Conservation (phyloP, 116 monocot genomes). For the Zostera marina region DNA sequence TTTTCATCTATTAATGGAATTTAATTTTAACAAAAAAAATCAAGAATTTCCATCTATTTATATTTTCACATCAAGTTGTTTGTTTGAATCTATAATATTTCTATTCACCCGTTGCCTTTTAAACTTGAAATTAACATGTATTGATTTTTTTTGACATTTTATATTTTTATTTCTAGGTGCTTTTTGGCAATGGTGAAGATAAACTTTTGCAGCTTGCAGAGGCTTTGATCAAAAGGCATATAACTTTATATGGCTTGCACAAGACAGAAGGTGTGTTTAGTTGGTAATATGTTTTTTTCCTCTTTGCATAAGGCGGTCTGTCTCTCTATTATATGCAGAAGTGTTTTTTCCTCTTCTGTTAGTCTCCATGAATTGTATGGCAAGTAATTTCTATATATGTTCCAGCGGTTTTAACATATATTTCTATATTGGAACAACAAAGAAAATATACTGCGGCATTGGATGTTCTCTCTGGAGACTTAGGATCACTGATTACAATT, state of each 20-base stretch:
- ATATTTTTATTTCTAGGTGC: slow-evolving; percentile 43
- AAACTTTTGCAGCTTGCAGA: slow-evolving; percentile 74
- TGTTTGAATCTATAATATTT: too few species aligned
- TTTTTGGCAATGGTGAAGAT: slow-evolving; percentile 45
- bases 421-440: slow-evolving; percentile 95
- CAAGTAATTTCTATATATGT: slow-evolving; percentile 3
- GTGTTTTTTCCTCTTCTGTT: too few species aligned
- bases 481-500: slow-evolving; percentile 69
- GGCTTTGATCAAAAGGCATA: slow-evolving; percentile 82
- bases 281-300: background rate
- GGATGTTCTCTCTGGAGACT: slow-evolving; percentile 60
- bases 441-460: slow-evolving; percentile 65
- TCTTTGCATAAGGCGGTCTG: too few species aligned
- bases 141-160: slow-evolving; percentile 4
- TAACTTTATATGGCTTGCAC: slow-evolving; percentile 58
- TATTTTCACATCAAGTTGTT: too few species aligned
- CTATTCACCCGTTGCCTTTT: background rate
- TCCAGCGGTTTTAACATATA: slow-evolving; percentile 70
- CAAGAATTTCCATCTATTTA: too few species aligned
- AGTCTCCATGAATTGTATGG: background rate
- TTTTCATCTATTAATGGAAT: too few species aligned
- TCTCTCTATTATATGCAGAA: too few species aligned
- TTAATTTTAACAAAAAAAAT: too few species aligned
- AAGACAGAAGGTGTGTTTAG: slow-evolving; percentile 63
- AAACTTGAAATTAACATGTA: background rate